Evolutionary conservation across 495 filamentous ascomycete genomes (phyloP).

Genomic region (Lepidopterella palustris): DNA sequence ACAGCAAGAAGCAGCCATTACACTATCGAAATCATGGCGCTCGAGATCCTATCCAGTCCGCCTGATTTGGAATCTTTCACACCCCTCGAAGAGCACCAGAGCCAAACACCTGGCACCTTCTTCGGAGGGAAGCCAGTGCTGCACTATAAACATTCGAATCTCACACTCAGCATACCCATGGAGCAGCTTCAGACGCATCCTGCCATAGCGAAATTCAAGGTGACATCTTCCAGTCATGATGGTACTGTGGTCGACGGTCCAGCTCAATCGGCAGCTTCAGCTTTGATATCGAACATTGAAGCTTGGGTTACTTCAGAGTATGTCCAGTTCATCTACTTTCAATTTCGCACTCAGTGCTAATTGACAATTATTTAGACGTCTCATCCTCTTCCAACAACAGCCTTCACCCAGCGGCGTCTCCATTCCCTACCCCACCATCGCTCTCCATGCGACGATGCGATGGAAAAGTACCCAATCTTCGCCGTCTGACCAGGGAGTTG

Average conservation of each 20-base stretch:
- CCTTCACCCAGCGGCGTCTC: slow-evolving; percentile 55
- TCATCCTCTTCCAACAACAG: slow-evolving; percentile 51
- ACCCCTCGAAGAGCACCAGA: slow-evolving; percentile 70
- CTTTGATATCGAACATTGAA: slow-evolving; percentile 51
- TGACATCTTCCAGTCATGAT: slow-evolving; percentile 30
- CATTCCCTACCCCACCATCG: slow-evolving; percentile 83
- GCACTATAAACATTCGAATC: slow-evolving; percentile 59
- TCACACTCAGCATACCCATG: slow-evolving; percentile 51
- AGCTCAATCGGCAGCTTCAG: slow-evolving; percentile 37
- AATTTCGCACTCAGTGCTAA: slow-evolving; percentile 2
- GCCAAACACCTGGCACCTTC: slow-evolving; percentile 79
- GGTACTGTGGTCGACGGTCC: slow-evolving; percentile 17
- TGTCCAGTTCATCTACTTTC: slow-evolving; percentile 30
- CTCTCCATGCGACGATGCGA: slow-evolving; percentile 78
- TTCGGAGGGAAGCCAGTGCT: slow-evolving; percentile 72
- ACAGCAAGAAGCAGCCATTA: no score
- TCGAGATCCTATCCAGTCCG: slow-evolving; percentile 9
- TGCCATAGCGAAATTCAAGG: slow-evolving; percentile 9
- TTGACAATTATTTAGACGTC: slow-evolving; percentile 49
- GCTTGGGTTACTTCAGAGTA: slow-evolving; percentile 77
- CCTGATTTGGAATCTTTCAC: slow-evolving; percentile 57
- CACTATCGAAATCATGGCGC: slow-evolving; percentile 21
- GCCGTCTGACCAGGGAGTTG: slow-evolving; percentile 39
- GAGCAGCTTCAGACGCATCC: slow-evolving; percentile 36
- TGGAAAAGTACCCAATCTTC: slow-evolving; percentile 40